phyloP scores from a whole-genome alignment of 306 rosid genomes.

The Pyrus bretschneideri region DNA sequence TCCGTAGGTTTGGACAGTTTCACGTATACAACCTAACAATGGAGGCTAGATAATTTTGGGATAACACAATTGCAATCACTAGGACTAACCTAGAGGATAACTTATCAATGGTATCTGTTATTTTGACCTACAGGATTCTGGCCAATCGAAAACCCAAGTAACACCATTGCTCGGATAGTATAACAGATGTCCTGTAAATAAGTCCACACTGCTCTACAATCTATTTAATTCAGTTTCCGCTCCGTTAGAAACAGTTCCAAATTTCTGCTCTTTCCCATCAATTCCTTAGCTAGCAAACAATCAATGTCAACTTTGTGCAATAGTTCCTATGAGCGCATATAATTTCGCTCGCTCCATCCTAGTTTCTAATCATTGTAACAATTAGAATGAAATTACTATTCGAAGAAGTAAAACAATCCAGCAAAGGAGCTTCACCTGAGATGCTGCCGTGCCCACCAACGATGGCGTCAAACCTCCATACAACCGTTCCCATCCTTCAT shows the following conservation, averaged over 20 bases:
- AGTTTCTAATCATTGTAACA: not conserved
- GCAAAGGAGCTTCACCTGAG: conserved; percentile 69
- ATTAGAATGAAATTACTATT: not conserved
- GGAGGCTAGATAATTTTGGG: not conserved
- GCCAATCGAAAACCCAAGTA: not conserved
- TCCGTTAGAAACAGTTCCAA: not conserved
- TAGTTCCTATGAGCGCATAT: not conserved
- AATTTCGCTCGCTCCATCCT: not conserved
- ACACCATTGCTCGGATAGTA: not conserved
- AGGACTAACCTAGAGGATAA: not conserved
- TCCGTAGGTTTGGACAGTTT: not conserved
- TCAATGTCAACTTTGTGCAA: not conserved
- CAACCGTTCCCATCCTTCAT: conserved; percentile 86
- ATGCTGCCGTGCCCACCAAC: conserved; percentile 76
- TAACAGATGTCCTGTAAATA: not conserved
- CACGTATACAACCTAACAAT: not conserved
- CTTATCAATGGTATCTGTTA: not conserved
- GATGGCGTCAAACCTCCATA: conserved; percentile 90
- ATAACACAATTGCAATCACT: not conserved
- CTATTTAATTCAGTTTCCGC: not conserved
- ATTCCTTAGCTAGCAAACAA: not conserved
- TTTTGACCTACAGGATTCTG: not conserved
- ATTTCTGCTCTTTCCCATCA: not conserved
- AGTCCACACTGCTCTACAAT: not conserved
- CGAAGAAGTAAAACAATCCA: not conserved